Evolutionary conservation across 192 early-diverging fungal genomes (phyloP).

Genomic region (Coemansia sp.): DNA sequence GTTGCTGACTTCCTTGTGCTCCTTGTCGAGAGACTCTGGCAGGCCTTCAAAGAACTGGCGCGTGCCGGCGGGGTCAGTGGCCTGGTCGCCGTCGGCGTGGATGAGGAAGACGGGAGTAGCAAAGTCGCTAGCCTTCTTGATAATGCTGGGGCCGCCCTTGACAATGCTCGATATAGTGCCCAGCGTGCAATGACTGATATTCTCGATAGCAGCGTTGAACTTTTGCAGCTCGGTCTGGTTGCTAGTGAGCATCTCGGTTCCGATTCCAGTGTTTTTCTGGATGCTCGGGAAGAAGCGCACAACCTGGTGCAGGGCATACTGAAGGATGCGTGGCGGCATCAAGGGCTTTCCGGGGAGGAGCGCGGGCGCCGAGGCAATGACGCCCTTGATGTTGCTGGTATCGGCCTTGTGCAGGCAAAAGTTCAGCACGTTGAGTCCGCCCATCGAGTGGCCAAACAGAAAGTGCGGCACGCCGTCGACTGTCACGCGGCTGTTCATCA

Average conservation of each 20-base stretch:
- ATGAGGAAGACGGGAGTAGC: conserved; percentile 43
- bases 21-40: conserved; percentile 50
- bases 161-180: conserved; percentile 38
- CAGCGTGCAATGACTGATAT: conserved; percentile 35
- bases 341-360: conserved; percentile 36
- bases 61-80: conserved; percentile 39
- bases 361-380: conserved; percentile 41
- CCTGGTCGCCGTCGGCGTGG: conserved; percentile 50
- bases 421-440: conserved; percentile 46
- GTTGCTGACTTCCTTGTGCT: conserved; percentile 37
- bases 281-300: conserved; percentile 36
- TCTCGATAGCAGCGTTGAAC: conserved; percentile 28
- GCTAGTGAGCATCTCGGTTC: conserved; percentile 43
- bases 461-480: conserved; percentile 55
- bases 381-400: conserved; percentile 30
- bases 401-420: conserved; percentile 22
- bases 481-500: conserved; percentile 32
- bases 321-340: conserved; percentile 29
- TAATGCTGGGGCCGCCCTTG: conserved; percentile 19
- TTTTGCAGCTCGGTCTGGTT: conserved; percentile 35
- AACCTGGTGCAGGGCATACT: conserved; percentile 24
- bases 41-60: conserved; percentile 29
- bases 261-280: conserved; percentile 36
- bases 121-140: conserved; percentile 23
- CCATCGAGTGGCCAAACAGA: conserved; percentile 65